A percentile compares a stretch with the other conserved stretches of the same genome.
Conservation (phyloP, 805 yeast species). For the Metschnikowia corniflorae region DNA sequence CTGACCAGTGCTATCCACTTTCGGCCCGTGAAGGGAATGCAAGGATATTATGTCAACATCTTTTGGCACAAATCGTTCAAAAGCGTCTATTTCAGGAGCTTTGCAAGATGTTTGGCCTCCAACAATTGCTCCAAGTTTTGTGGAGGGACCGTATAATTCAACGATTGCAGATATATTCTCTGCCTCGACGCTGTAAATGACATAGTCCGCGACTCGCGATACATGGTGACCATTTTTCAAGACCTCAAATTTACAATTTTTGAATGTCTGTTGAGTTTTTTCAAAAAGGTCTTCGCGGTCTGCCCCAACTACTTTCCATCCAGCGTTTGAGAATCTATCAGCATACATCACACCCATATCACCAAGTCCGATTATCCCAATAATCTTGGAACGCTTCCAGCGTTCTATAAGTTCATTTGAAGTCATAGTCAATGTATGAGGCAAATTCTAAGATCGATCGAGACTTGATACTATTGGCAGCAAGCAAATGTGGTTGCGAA, state of each 20-base stretch:
- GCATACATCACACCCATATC: constrained; percentile 96
- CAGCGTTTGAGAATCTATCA: constrained; percentile 66
- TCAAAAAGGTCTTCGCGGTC: constrained; percentile 69
- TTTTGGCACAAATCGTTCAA: constrained; percentile 67
- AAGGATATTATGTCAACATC: constrained; percentile 84
- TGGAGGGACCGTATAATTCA: constrained; percentile 73
- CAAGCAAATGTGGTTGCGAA: too few relatives aligned
- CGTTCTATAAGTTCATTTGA: not conserved
- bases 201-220: constrained; percentile 74
- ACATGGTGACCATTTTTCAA: constrained; percentile 80
- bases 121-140: constrained; percentile 83
- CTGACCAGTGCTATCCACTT: constrained; percentile 83
- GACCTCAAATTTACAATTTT: constrained; percentile 48
- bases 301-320: constrained; percentile 88
- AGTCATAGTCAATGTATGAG: too few relatives aligned
- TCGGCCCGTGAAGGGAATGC: constrained; percentile 94
- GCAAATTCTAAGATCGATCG: not conserved
- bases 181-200: constrained; percentile 91
- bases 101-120: constrained; percentile 99
- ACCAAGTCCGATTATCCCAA: constrained; percentile 94
- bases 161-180: constrained; percentile 76
- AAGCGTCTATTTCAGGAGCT: constrained; percentile 82
- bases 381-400: constrained; percentile 38
- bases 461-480: too few relatives aligned
- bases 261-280: constrained; percentile 37